Conservation (phyloP, 768 basidiomycete species). For the Cyathus striatus region DNA sequence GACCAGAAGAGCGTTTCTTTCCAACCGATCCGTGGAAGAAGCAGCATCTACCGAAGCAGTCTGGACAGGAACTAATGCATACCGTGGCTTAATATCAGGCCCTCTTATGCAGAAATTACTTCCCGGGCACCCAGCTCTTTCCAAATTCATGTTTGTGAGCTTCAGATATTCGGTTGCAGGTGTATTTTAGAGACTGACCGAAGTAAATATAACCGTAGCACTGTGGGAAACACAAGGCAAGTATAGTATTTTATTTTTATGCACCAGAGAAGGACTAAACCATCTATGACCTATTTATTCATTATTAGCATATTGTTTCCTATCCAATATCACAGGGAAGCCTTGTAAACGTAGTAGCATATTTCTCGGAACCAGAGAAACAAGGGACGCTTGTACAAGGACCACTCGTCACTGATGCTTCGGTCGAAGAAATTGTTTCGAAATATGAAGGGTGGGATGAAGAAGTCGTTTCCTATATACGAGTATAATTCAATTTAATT, state of each 20-base stretch:
- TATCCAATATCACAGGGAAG: slow-evolving; percentile 33
- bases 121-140: slow-evolving; percentile 15
- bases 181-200: too few species aligned
- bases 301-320: slow-evolving; percentile 27
- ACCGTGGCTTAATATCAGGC: slow-evolving; percentile 30
- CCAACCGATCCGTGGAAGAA: slow-evolving; percentile 4
- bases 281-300: slow-evolving; percentile 8
- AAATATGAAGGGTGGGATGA: slow-evolving; percentile 29
- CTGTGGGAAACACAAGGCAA: slow-evolving; percentile 24
- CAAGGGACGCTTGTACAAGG: slow-evolving; percentile 24
- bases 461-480: slow-evolving; percentile 19
- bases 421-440: slow-evolving; percentile 25
- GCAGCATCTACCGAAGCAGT: slow-evolving; percentile 18
- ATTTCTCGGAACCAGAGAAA: slow-evolving; percentile 18
- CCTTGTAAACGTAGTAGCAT: slow-evolving; percentile 28
- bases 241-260: neutral
- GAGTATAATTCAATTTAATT: slow-evolving; percentile 12
- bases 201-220: slow-evolving; percentile 14
- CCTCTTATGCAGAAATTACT: slow-evolving; percentile 17
- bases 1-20: slow-evolving; percentile 18
- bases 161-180: neutral
- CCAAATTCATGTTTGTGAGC: slow-evolving; percentile 15
- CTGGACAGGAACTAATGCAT: slow-evolving; percentile 36
- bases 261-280: slow-evolving; percentile 5
- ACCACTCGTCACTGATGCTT: slow-evolving; percentile 19